phyloP scores from a whole-genome alignment of 768 basidiomycete genomes.

The Imleria badia region DNA sequence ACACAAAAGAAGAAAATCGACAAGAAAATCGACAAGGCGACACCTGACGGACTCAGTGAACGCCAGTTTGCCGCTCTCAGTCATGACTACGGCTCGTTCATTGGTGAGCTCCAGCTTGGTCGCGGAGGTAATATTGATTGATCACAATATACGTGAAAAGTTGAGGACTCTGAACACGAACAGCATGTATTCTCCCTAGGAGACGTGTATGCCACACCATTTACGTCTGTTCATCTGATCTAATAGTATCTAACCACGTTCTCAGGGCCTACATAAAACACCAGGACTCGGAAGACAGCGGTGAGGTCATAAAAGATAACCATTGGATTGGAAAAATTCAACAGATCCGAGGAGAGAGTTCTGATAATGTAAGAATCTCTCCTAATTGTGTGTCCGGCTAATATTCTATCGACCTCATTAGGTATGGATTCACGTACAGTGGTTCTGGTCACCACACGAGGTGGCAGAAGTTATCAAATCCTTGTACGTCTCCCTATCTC shows the following conservation, averaged over 20 bases:
- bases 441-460: conserved; percentile 56
- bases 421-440: conserved; percentile 56
- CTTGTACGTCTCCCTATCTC: conserved; percentile 41
- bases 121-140: neutral
- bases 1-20: conserved; percentile 15
- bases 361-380: conserved; percentile 30
- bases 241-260: neutral
- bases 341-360: conserved; percentile 39
- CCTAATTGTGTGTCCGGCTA: neutral
- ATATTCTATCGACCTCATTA: conserved; percentile 14
- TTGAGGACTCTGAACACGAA: conserved; percentile 11
- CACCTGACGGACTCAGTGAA: conserved; percentile 5
- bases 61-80: conserved; percentile 14
- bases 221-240: neutral
- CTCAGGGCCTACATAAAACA: conserved; percentile 36
- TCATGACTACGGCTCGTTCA: conserved; percentile 9
- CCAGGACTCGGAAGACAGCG: neutral
- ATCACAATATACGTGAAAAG: conserved; percentile 3
- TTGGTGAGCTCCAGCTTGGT: conserved; percentile 12
- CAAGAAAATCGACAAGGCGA: neutral
- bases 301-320: conserved; percentile 30
- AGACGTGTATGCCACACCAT: conserved; percentile 33
- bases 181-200: conserved; percentile 27
- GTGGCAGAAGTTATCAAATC: conserved; percentile 43
- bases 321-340: conserved; percentile 54